A percentile compares a stretch with the other conserved stretches of the same genome.
These are phyloP conservation scores for Beta macrorhiza DNA, from an alignment of 179 eudicot species.

Conservation along the genomic window DNA sequence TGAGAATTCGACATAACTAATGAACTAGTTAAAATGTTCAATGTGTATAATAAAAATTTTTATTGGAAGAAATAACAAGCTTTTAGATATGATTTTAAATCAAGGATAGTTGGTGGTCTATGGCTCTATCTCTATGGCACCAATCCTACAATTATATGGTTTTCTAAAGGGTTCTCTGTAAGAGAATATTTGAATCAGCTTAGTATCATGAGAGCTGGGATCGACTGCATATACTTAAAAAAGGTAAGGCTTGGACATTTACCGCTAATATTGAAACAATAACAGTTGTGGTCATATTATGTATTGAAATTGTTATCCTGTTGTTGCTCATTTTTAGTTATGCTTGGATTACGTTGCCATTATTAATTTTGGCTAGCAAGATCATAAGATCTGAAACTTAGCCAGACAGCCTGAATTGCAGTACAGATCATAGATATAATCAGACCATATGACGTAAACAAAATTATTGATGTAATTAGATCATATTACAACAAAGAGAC, in stretches of 20 bases:
- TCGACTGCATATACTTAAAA: not conserved
- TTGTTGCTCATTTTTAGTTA: too few relatives aligned
- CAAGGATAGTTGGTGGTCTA: not conserved
- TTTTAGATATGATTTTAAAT: not conserved
- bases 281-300: too few relatives aligned
- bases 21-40: not conserved
- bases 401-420: too few relatives aligned
- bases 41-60: not conserved
- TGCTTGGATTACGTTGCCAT: not conserved
- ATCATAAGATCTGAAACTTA: not conserved
- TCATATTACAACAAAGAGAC: not conserved
- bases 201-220: not conserved
- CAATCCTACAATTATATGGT: too few relatives aligned
- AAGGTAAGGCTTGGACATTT: not conserved
- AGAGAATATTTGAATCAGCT: not conserved
- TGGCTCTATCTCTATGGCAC: not conserved
- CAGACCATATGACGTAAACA: too few relatives aligned
- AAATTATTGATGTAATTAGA: too few relatives aligned
- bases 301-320: too few relatives aligned
- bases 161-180: not conserved
- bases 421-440: too few relatives aligned
- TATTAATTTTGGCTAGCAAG: not conserved
- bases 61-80: not conserved
- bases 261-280: too few relatives aligned
- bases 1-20: not conserved